phyloP scores from a whole-genome alignment of 208 protist genomes.

The Strigomonas galati region DNA sequence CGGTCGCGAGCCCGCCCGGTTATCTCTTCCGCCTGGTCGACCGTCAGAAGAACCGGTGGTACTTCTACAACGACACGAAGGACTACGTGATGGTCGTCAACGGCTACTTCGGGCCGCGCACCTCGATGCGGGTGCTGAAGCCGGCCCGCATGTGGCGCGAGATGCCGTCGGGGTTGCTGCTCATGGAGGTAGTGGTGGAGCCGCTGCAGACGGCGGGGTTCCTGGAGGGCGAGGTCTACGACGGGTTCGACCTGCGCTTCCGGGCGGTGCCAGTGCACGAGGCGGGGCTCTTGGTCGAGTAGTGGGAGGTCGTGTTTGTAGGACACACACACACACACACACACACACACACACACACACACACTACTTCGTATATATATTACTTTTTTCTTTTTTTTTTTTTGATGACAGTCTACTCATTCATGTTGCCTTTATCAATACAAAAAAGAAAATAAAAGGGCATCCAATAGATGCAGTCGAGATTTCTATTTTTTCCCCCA shows the following conservation, averaged over 20 bases:
- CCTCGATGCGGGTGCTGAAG: constrained; percentile 21
- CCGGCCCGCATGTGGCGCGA: constrained; percentile 46
- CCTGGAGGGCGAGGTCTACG: constrained; percentile 30
- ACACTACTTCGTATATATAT: not conserved
- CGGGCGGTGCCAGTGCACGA: constrained; percentile 18
- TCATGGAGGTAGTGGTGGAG: constrained; percentile 29
- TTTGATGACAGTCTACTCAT: not conserved
- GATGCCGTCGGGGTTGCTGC: constrained; percentile 34
- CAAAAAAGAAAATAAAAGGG: too few species aligned
- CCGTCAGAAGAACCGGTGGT: constrained; percentile 19
- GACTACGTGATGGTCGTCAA: constrained; percentile 45
- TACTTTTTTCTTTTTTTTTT: constrained; percentile 1
- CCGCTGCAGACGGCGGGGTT: constrained; percentile 35
- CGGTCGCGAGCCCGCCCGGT: constrained; percentile 20
- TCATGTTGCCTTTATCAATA: not conserved
- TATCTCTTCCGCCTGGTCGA: constrained; percentile 30
- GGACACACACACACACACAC: too few species aligned
- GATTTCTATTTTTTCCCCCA: too few species aligned
- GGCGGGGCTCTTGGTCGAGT: not conserved
- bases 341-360: not conserved
- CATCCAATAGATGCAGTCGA: too few species aligned
- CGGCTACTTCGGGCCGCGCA: constrained; percentile 41
- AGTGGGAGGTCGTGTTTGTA: too few species aligned
- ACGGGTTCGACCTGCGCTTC: constrained; percentile 47
- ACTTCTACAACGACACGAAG: constrained; percentile 52